Conservation (phyloP, 1,284 basidiomycete species). For the Hemileia vastatrix region DNA sequence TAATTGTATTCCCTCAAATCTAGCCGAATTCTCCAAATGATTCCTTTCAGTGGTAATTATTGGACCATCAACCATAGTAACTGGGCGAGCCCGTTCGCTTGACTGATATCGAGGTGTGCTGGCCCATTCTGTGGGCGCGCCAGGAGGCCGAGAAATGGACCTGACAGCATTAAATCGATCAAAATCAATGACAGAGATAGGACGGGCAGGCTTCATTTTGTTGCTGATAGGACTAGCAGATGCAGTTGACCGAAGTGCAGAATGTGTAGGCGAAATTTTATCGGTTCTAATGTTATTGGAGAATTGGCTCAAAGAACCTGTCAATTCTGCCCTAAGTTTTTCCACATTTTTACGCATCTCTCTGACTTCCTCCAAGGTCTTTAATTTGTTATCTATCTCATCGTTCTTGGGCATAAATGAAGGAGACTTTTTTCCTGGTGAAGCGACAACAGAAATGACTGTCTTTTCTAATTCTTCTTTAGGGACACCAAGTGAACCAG, state of each 20-base stretch:
- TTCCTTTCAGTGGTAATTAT: too few relatives aligned
- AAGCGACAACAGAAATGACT: too few relatives aligned
- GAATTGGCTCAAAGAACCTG: too few relatives aligned
- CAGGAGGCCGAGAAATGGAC: conserved; percentile 8
- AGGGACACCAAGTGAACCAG: too few relatives aligned
- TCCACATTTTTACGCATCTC: neutral
- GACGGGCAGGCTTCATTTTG: neutral
- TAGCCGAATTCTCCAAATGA: too few relatives aligned
- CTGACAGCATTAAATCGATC: conserved; percentile 8
- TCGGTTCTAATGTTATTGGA: neutral
- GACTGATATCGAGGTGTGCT: too few relatives aligned
- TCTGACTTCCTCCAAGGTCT: neutral
- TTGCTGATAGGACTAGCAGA: neutral
- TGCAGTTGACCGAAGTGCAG: neutral
- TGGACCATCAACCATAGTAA: too few relatives aligned
- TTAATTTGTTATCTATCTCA: neutral
- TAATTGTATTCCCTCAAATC: too few relatives aligned
- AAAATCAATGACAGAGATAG: conserved; percentile 3
- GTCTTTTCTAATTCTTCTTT: too few relatives aligned
- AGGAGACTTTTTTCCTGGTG: too few relatives aligned
- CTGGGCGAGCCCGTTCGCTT: too few relatives aligned
- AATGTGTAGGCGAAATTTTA: neutral
- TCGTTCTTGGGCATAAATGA: too few relatives aligned
- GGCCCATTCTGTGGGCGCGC: conserved; percentile 6
- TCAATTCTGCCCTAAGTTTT: neutral